Evolutionary conservation across 1,284 basidiomycete genomes (phyloP).

Genomic region (Thecaphora thlaspeos): DNA sequence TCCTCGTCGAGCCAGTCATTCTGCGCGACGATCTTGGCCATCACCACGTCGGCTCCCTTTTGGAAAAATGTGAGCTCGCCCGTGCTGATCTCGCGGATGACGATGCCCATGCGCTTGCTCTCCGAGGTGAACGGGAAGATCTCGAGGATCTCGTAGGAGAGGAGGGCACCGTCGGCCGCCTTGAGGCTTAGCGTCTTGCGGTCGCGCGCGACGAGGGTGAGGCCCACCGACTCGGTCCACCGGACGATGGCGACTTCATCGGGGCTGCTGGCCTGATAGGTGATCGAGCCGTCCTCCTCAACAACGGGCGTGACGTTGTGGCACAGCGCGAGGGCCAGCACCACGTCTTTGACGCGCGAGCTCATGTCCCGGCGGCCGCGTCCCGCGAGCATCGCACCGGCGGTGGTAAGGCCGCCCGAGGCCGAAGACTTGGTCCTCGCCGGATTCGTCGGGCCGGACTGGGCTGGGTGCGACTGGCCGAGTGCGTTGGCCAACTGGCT

Average conservation of each 20-base stretch:
- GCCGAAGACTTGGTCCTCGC: constrained; percentile 10
- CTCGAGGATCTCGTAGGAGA: constrained; percentile 83
- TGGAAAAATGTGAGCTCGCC: constrained; percentile 86
- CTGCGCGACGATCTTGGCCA: constrained; percentile 87
- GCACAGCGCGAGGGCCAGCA: constrained; percentile 87
- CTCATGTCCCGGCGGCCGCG: constrained; percentile 92
- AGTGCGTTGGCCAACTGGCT: constrained; percentile 82
- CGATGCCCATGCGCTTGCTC: constrained; percentile 97
- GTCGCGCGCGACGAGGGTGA: constrained; percentile 82
- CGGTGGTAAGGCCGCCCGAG: constrained; percentile 54
- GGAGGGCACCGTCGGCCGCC: constrained; percentile 29
- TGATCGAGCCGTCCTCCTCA: constrained; percentile 88
- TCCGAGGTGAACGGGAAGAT: constrained; percentile 97
- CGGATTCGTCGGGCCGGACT: constrained; percentile 15
- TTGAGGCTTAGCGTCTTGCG: constrained; percentile 71
- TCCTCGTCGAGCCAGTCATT: constrained; percentile 99
- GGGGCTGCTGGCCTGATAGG: constrained; percentile 96
- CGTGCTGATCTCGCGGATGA: constrained; percentile 75
- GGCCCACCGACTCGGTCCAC: constrained; percentile 92
- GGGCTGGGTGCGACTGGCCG: constrained; percentile 52
- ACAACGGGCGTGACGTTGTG: constrained; percentile 96
- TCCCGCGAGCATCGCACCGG: constrained; percentile 75
- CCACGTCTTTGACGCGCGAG: constrained; percentile 87
- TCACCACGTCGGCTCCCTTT: constrained; percentile 97
- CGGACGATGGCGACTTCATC: constrained; percentile 99